Evolutionary conservation across 1,284 basidiomycete species (phyloP).

Genomic region (Cutaneotrichosporon sp.): DNA sequence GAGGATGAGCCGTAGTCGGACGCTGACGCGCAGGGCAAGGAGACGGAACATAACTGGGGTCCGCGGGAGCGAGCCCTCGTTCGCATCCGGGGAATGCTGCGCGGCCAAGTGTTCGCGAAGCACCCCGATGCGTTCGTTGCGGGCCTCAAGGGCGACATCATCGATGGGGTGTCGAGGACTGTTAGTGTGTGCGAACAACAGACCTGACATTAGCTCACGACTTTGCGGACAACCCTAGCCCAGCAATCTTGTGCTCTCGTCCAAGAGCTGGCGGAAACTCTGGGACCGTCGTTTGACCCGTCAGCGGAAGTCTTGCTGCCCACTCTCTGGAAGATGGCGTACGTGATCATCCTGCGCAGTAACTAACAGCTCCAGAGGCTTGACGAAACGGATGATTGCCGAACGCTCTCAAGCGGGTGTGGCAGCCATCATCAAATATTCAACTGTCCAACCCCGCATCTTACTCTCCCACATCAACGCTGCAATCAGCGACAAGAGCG

Average conservation of each 20-base stretch:
- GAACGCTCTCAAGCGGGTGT: conserved; percentile 78
- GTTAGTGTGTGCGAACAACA: conserved; percentile 56
- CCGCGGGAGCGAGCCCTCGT: conserved; percentile 74
- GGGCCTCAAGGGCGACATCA: conserved; percentile 71
- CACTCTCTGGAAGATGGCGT: conserved; percentile 75
- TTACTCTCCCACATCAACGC: conserved; percentile 71
- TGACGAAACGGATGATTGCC: conserved; percentile 93
- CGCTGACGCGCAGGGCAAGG: conserved; percentile 68
- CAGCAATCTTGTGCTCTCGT: conserved; percentile 77
- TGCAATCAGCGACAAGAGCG: conserved; percentile 78
- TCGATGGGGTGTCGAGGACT: conserved; percentile 81
- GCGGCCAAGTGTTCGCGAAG: conserved; percentile 72
- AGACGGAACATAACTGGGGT: conserved; percentile 96
- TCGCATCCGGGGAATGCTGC: conserved; percentile 86
- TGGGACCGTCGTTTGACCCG: conserved; percentile 72
- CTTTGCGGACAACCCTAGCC: conserved; percentile 88
- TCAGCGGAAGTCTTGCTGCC: conserved; percentile 73
- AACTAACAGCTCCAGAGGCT: conserved; percentile 45
- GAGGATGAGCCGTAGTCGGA: conserved; percentile 52
- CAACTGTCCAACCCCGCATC: conserved; percentile 69
- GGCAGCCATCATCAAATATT: conserved; percentile 66
- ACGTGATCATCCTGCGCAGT: conserved; percentile 14
- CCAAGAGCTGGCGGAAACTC: conserved; percentile 67
- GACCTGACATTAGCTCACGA: conserved; percentile 63
- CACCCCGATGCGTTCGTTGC: conserved; percentile 72